Evolutionary conservation across 179 eudicot species (phyloP).

Genomic region (Spinacia oleracea): DNA sequence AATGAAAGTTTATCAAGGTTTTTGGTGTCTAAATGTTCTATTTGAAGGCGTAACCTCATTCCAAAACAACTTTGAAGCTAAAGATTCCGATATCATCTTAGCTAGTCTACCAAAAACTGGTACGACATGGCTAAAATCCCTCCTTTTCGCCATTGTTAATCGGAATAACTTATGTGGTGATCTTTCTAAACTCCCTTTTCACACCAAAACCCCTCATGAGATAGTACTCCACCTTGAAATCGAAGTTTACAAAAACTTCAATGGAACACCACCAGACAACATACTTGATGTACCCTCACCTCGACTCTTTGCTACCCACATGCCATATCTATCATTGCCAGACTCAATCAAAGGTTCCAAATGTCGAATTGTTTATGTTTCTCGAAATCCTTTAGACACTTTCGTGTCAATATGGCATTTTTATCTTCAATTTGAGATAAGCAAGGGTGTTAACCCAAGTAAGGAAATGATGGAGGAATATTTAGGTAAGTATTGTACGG

Average conservation of each 20-base stretch:
- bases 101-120: slow-evolving; percentile 50
- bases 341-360: slow-evolving; percentile 25
- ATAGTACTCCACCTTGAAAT: not conserved
- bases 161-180: slow-evolving; percentile 2
- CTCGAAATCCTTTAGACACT: slow-evolving; percentile 37
- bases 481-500: slow-evolving; percentile 29
- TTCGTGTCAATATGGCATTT: slow-evolving; percentile 34
- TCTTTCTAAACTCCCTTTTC: not conserved
- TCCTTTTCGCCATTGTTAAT: slow-evolving; percentile 35
- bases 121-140: slow-evolving; percentile 59
- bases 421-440: slow-evolving; percentile 19
- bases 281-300: not conserved
- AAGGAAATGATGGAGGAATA: slow-evolving; percentile 31
- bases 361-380: slow-evolving; percentile 32
- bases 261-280: not conserved
- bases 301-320: slow-evolving; percentile 32
- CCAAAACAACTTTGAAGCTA: slow-evolving; percentile 41
- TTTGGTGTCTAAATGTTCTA: slow-evolving; percentile 38
- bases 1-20: slow-evolving; percentile 41
- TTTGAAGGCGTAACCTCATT: slow-evolving; percentile 13
- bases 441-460: slow-evolving; percentile 3
- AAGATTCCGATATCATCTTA: slow-evolving; percentile 38
- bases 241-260: not conserved
- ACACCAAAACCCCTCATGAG: not conserved
- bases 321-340: slow-evolving; percentile 29